Evolutionary conservation across 2,329 filamentous ascomycete genomes (phyloP), one percentile per base, ranked within the genome.

Genomic region (Cercospora beticola): DNA sequence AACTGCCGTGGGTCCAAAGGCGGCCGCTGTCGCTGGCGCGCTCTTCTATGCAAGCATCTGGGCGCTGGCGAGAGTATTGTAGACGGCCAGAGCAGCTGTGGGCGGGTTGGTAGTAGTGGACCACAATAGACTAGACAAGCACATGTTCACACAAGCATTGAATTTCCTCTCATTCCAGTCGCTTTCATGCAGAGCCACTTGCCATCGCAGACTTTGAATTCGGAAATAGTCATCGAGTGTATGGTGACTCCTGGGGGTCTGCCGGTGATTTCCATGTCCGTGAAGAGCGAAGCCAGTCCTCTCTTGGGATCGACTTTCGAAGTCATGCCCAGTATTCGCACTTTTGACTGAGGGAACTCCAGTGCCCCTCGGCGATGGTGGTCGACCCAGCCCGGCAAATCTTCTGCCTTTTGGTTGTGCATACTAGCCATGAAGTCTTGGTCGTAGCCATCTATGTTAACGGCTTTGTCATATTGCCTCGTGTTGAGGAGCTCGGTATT

Each of bases 351-450:
- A 7, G 61, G 61, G 18, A 54, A 63, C 8, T 63, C 33, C 46
- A 28, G 40, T 7, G 61, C 61, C 10, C 26, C 46, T 18, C 43
- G 43, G 3, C 61, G 61, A 49, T 63, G 61, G 7, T 63, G 61
- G 40, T 63, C 61, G 3, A 63, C 43, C 61, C 61, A 63, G 12
- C 46, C 61, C 4, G 21, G 14, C 16, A 63, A 18, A 7, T 31
- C 30, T 54, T 63, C 61, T 43, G 46, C 61, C 26, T 63, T 63
- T 36, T 63, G 61, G n/a, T 63, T 63, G 40, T 52, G 61, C 61
- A 63, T 63, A 18, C 21, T 28, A 9, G 61, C 61, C 43, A 33
- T 54, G 28, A 63, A 63, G 26, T 52, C 23, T 31, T 52, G 26
- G 28, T 31, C 43, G 8, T 63, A 63, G 26, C 61, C 61, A 43